Percentiles rank a stretch among this genome's conserved stretches.
Conservation (phyloP, 768 basidiomycete genomes). For the Phanerochaete carnosa region DNA sequence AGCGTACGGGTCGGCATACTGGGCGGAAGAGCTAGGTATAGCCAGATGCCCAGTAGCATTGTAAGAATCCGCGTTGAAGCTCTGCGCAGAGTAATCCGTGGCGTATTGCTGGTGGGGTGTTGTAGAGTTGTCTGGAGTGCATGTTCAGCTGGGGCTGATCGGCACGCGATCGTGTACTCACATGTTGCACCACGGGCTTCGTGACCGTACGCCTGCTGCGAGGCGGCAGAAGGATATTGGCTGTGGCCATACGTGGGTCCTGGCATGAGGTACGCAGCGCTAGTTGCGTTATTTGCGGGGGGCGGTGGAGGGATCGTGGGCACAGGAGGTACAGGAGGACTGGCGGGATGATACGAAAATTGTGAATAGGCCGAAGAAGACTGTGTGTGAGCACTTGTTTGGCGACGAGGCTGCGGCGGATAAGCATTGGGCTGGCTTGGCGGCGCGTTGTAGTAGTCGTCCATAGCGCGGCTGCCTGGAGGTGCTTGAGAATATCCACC, state of each 20-base stretch:
- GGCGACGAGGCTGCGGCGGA: slow-evolving; percentile 40
- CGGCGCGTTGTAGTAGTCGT: slow-evolving; percentile 62
- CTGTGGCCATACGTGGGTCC: slow-evolving; percentile 17
- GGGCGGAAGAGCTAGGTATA: slow-evolving; percentile 5
- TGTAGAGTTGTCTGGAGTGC: slow-evolving; percentile 49
- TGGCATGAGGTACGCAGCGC: background rate
- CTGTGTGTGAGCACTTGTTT: slow-evolving; percentile 36
- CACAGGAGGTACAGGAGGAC: slow-evolving; percentile 19
- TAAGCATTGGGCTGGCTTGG: slow-evolving; percentile 37
- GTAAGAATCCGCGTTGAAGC: slow-evolving; percentile 38
- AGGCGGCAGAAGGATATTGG: slow-evolving; percentile 27
- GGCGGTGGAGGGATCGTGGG: slow-evolving; percentile 18
- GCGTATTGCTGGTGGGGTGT: slow-evolving; percentile 47
- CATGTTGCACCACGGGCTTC: slow-evolving; percentile 49
- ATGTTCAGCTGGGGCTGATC: slow-evolving; percentile 1
- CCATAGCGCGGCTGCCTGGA: slow-evolving; percentile 65
- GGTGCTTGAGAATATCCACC: slow-evolving; percentile 65
- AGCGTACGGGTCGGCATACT: slow-evolving; percentile 14
- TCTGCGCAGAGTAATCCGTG: slow-evolving; percentile 38
- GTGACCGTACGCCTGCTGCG: slow-evolving; percentile 46
- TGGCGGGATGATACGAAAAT: slow-evolving; percentile 17
- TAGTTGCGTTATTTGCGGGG: background rate
- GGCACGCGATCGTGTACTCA: slow-evolving; percentile 28
- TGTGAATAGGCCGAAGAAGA: slow-evolving; percentile 40
- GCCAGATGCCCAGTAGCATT: slow-evolving; percentile 29